These are phyloP conservation scores for Andrographis paniculata DNA, from an alignment of 305 asterid species.

Conservation along the genomic window DNA sequence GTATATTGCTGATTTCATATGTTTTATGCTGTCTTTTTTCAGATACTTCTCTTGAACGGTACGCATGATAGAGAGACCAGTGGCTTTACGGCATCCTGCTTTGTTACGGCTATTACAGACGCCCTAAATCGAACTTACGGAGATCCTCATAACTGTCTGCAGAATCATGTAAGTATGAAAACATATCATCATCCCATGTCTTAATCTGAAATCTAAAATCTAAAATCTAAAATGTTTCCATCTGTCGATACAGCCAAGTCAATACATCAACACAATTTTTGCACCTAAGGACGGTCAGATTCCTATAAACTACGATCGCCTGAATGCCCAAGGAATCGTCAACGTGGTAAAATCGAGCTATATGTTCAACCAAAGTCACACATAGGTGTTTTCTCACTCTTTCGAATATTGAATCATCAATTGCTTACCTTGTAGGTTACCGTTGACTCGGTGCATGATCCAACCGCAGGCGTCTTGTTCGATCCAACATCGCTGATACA, in stretches of 20 bases:
- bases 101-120: slow-evolving; percentile 73
- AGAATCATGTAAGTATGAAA: slow-evolving; percentile 16
- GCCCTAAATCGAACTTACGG: slow-evolving; percentile 78
- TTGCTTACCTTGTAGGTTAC: slow-evolving; percentile 69
- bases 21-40: slow-evolving; percentile 16
- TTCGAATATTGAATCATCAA: no score
- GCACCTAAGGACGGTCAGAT: slow-evolving; percentile 73
- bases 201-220: no score
- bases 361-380: no score
- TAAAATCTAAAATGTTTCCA: slow-evolving; percentile 19
- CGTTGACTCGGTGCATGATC: slow-evolving; percentile 61
- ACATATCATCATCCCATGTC: no score
- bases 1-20: not conserved
- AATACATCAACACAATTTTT: slow-evolving; percentile 67
- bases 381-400: no score
- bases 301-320: slow-evolving; percentile 44
- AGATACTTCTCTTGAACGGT: slow-evolving; percentile 88
- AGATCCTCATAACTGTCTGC: slow-evolving; percentile 46
- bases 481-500: slow-evolving; percentile 68
- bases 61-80: slow-evolving; percentile 80
- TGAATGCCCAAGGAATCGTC: slow-evolving; percentile 62
- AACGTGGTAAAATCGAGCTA: slow-evolving; percentile 45
- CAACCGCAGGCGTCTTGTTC: slow-evolving; percentile 55
- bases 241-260: slow-evolving; percentile 51
- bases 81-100: slow-evolving; percentile 71